Evolutionary conservation across 2,329 filamentous ascomycete species (phyloP).

Genomic region (Pseudonectria buxi): DNA sequence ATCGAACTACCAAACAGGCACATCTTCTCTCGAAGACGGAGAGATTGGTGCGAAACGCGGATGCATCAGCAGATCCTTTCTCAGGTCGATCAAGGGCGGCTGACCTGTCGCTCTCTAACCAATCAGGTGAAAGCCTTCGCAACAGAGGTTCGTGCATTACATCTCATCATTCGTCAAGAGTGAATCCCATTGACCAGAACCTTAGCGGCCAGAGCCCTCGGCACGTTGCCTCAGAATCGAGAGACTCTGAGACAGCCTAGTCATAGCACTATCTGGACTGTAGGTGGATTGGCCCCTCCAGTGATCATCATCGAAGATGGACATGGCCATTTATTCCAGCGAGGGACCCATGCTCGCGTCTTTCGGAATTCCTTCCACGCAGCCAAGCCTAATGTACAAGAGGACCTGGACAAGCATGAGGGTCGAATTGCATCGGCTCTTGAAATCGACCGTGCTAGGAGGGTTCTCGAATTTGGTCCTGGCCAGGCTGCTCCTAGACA

Average conservation of each 20-base stretch:
- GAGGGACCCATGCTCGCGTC: slow-evolving; percentile 66
- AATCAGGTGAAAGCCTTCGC: slow-evolving; percentile 8
- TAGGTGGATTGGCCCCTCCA: slow-evolving; percentile 61
- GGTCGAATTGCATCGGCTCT: slow-evolving; percentile 72
- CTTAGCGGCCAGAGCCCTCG: slow-evolving; percentile 20
- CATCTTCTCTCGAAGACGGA: slow-evolving; percentile 38
- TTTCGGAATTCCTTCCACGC: slow-evolving; percentile 45
- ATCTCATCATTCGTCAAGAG: no score
- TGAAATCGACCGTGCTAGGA: slow-evolving; percentile 63
- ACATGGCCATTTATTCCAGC: slow-evolving; percentile 56
- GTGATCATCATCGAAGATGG: slow-evolving; percentile 53
- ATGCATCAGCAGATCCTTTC: slow-evolving; percentile 36
- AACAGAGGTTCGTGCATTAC: slow-evolving; percentile 8
- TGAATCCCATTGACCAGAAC: slow-evolving; percentile 5
- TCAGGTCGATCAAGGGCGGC: slow-evolving; percentile 22
- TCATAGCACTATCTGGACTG: slow-evolving; percentile 66
- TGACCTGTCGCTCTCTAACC: slow-evolving; percentile 9
- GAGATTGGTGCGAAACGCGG: slow-evolving; percentile 36
- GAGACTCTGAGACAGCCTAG: slow-evolving; percentile 47
- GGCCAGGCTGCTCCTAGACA: slow-evolving; percentile 4
- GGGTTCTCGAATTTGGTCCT: slow-evolving; percentile 53
- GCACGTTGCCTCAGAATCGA: slow-evolving; percentile 16
- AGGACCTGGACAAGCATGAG: slow-evolving; percentile 63
- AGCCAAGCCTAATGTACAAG: slow-evolving; percentile 37
- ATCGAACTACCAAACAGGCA: slow-evolving; percentile 37